These are phyloP conservation scores for Rhodamnia argentea DNA, from an alignment of 345 rosid genomes.

Conservation along the genomic window DNA sequence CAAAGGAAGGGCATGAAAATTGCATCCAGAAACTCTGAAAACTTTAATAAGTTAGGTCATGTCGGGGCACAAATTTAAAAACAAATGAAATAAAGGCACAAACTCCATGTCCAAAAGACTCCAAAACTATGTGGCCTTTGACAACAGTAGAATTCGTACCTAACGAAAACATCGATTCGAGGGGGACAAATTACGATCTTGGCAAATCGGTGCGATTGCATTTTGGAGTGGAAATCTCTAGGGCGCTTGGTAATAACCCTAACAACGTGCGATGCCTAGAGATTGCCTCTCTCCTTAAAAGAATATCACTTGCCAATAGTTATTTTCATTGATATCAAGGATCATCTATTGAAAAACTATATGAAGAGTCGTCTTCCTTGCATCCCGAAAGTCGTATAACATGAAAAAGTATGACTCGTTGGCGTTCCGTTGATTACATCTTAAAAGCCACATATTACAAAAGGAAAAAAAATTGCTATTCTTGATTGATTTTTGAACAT, in stretches of 20 bases:
- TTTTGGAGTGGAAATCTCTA: too few species aligned
- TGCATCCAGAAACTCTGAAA: neutral
- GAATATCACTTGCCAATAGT: neutral
- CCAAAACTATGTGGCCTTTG: too few species aligned
- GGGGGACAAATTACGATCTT: too few species aligned
- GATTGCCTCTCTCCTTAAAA: neutral
- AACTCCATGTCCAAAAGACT: too few species aligned
- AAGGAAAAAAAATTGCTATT: neutral
- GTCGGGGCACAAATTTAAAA: neutral
- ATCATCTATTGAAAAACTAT: neutral
- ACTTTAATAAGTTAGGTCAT: neutral
- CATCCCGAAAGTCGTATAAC: neutral
- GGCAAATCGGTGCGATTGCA: too few species aligned
- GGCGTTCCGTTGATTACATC: rapidly evolving
- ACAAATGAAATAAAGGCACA: too few species aligned
- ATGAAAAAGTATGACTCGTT: neutral
- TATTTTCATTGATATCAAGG: neutral
- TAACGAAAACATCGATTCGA: too few species aligned
- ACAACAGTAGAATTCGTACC: too few species aligned
- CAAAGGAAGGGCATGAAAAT: neutral
- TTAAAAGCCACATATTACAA: neutral
- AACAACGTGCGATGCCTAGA: too few species aligned
- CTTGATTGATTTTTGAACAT: neutral
- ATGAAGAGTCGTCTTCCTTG: neutral
- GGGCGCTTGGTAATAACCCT: too few species aligned